These are phyloP conservation scores for Anethum foeniculum DNA, from an alignment of 140 eudicot species.

Conservation along the genomic window DNA sequence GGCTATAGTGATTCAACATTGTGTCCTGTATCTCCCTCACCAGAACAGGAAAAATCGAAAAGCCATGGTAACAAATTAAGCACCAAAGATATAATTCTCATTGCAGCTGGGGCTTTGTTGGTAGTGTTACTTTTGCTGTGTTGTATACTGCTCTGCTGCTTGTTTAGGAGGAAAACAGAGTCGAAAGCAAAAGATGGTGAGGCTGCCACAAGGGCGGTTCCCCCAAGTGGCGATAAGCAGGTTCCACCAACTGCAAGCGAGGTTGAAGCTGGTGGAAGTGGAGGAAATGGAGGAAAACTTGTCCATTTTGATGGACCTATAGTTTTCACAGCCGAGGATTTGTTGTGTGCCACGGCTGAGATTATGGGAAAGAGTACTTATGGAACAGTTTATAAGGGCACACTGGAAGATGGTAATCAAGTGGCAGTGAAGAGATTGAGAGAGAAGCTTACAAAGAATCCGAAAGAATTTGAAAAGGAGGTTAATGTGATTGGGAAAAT, in stretches of 20 bases:
- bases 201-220: slow-evolving; percentile 27
- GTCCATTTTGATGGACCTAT: slow-evolving; percentile 90
- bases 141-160: slow-evolving; percentile 54
- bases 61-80: slow-evolving; percentile 24
- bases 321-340: slow-evolving; percentile 85
- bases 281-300: slow-evolving; percentile 83
- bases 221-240: slow-evolving; percentile 41
- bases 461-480: slow-evolving; percentile 73
- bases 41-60: slow-evolving; percentile 22
- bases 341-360: slow-evolving; percentile 94
- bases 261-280: slow-evolving; percentile 44
- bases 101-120: slow-evolving; percentile 64
- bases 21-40: slow-evolving; percentile 44
- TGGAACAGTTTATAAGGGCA: slow-evolving; percentile 88
- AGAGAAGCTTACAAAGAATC: slow-evolving; percentile 71
- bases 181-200: slow-evolving; percentile 32
- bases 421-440: slow-evolving; percentile 92
- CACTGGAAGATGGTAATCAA: slow-evolving; percentile 72
- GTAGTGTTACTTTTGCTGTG: slow-evolving; percentile 43
- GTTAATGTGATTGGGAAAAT: slow-evolving; percentile 68
- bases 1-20: slow-evolving; percentile 58
- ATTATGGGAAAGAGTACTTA: slow-evolving; percentile 94
- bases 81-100: slow-evolving; percentile 54
- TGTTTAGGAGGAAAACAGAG: slow-evolving; percentile 45
- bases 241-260: slow-evolving; percentile 41